Evolutionary conservation across 305 asterid species (phyloP), one percentile per base, ranked within the genome.

Genomic region (Plantago lanceolata): DNA sequence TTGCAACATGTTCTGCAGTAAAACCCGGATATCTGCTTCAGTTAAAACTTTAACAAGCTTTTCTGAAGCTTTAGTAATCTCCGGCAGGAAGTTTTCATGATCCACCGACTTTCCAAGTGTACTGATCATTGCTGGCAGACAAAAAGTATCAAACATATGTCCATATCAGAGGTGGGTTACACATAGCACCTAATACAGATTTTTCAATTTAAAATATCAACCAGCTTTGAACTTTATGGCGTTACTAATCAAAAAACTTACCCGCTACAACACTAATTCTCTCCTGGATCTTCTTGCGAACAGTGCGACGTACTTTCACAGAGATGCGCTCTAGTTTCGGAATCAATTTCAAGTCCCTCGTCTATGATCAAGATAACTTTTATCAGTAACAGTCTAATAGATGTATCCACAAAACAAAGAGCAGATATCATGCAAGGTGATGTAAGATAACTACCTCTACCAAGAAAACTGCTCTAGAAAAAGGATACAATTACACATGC

Each of bases 221-320:
- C 48, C 20, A 33, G 48, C 68, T 14, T 47, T 45, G 37, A 48
- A 58, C 49, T n/a, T 45, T n/a, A n/a, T n/a, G n/a, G 28, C 28
- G 3, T 24, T 52, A 53, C 33, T 24, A 69, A 48, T 54, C 61
- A 57, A 37, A 40, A 56, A 21, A 60, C 81, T 74, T 68, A 87
- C 99, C 89, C 44, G 66, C 74, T 76, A 94, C 75, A 67, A 89
- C 85, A 2, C 55, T 70, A 58, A 94, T 85, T 78, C 99, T 88
- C 76, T 90, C 95, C 1, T 88, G 88, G 66, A 90, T 90, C 87
- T 83, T 90, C 79, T 82, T 81, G 59, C 95, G 86, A 70, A 84
- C 86, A 68, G 79, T 77, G 48, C 95, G 79, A 19, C 80, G 87
- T 76, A 64, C 82, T 78, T 86, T 85, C 74, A 90, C 64, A 72